These are phyloP conservation scores for Stachybotrys echinatus DNA, from an alignment of 2,329 filamentous ascomycete species.

Conservation along the genomic window DNA sequence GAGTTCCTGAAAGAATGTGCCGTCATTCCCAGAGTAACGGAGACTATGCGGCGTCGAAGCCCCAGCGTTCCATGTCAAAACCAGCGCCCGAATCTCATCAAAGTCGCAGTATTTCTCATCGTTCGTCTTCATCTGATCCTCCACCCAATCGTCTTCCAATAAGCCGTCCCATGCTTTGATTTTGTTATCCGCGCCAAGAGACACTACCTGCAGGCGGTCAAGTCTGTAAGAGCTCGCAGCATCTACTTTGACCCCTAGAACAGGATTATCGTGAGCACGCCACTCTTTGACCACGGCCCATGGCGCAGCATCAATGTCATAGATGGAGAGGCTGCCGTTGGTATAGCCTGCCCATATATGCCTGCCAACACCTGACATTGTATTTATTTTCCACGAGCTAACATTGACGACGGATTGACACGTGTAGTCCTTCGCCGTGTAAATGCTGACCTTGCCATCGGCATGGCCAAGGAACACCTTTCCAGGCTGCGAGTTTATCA, in stretches of 20 bases:
- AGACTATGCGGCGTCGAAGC: slow-evolving; percentile 87
- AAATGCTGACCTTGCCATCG: slow-evolving; percentile 94
- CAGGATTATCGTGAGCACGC: slow-evolving; percentile 81
- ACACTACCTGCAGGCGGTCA: slow-evolving; percentile 78
- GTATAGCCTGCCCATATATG: slow-evolving; percentile 93
- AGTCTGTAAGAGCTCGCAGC: slow-evolving; percentile 78
- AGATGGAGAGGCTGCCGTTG: slow-evolving; percentile 89
- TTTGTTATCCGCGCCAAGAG: slow-evolving; percentile 81
- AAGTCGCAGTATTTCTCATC: slow-evolving; percentile 84
- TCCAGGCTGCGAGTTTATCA: slow-evolving; percentile 67
- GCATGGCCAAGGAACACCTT: slow-evolving; percentile 86
- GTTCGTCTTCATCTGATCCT: slow-evolving; percentile 77
- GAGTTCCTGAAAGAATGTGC: slow-evolving; percentile 74
- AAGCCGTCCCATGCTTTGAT: slow-evolving; percentile 88
- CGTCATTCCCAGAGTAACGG: slow-evolving; percentile 63
- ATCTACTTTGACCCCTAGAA: slow-evolving; percentile 73
- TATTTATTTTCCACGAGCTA: slow-evolving; percentile 93
- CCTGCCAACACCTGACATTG: slow-evolving; percentile 72
- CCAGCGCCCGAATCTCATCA: slow-evolving; percentile 69
- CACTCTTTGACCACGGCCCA: slow-evolving; percentile 94
- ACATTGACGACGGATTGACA: slow-evolving; percentile 79
- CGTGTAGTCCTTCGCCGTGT: slow-evolving; percentile 69
- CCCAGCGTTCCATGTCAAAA: slow-evolving; percentile 96
- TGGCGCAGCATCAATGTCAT: slow-evolving; percentile 75
- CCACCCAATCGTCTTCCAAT: slow-evolving; percentile 91